Base-by-base conservation (phyloP, 176 grass and related monocot species). In the Oryza punctata region DNA sequence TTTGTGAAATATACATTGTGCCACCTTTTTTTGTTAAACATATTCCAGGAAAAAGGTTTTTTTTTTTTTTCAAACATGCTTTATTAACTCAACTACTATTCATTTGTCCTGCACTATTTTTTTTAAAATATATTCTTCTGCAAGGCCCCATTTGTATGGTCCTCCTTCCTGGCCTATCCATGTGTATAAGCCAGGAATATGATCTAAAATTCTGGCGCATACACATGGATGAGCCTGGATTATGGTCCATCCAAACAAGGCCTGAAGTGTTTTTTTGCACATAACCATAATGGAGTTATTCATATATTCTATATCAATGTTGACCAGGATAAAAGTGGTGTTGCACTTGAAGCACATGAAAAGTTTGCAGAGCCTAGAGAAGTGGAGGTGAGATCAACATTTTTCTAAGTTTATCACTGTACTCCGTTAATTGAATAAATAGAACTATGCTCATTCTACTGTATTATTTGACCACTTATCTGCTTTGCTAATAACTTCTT, bases 261-360 rank as follows among this genome's bases (percentile, higher is more conserved):
- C 16, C 49, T 72, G 10, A 88, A 72, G 29, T 65, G 15, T 72
- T 49, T 21, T 57, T 65, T 19, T 74, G 69, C 10, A 46, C 32
- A 44, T 45, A 35, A 60, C 19, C 60, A 61, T 27, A 37, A 74
- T 75, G 68, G 19, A 84, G 38, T 76, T 89, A 81, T 18, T 33
- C 46, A 45, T 82, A 81, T 70, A 81, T 75, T 29, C 19, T 88
- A 49, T 80, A 7, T 61, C n/a, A 59, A n/a, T 81, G 16, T 72
- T 78, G 35, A 65, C 69, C 90, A 97, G 95, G 95, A 91, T 79
- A 97, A 97, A 85, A 97, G 92, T 35, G 87, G 95, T 65, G 95
- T 88, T 54, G 77, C 82, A 47, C 90, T 97, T 65, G 87, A 91
- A 84, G 95, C 95, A 27, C 88, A 94, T 50, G 95, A 93, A 81